These are phyloP conservation scores for Dothiorella sarmentorum DNA, from an alignment of 2,329 filamentous ascomycete species.

Conservation along the genomic window DNA sequence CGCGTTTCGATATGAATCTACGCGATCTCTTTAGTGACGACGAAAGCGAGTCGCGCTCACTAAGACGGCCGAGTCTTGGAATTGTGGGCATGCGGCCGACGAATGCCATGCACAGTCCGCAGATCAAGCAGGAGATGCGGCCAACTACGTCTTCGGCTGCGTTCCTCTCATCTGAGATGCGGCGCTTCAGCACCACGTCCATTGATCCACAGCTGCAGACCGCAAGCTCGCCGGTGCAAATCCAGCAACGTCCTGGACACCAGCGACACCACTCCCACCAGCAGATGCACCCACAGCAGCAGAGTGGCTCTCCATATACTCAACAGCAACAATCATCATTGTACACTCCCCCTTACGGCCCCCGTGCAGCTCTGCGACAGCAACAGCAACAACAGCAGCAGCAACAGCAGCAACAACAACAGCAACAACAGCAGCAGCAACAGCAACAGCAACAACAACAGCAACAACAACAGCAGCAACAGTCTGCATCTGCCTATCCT, in stretches of 20 bases:
- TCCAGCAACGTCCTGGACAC: constrained; percentile 5
- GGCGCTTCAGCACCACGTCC: not conserved
- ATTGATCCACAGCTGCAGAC: constrained; percentile 9
- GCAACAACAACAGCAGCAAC: constrained; percentile 19
- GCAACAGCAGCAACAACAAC: too few species aligned
- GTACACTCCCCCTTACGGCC: constrained; percentile 15
- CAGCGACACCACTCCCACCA: constrained; percentile 20
- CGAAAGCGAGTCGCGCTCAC: constrained; percentile 36
- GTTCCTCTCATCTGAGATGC: constrained; percentile 1
- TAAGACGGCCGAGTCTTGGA: constrained; percentile 24
- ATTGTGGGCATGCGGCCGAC: constrained; percentile 28
- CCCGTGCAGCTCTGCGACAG: not conserved
- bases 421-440: too few species aligned
- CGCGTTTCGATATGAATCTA: constrained; percentile 54
- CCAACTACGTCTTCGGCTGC: not conserved
- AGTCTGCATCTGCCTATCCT: constrained; percentile 19
- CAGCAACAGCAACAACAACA: too few species aligned
- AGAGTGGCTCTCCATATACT: constrained; percentile 26
- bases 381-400: constrained; percentile 19
- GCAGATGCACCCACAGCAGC: constrained; percentile 19
- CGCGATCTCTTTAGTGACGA: constrained; percentile 38
- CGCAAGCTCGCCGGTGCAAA: not conserved
- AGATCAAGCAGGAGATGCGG: constrained; percentile 20
- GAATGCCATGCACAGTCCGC: constrained; percentile 23
- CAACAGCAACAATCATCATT: constrained; percentile 27